Base-by-base conservation (phyloP, 306 rosid genomes). In the Dalbergia cochinchinensis region DNA sequence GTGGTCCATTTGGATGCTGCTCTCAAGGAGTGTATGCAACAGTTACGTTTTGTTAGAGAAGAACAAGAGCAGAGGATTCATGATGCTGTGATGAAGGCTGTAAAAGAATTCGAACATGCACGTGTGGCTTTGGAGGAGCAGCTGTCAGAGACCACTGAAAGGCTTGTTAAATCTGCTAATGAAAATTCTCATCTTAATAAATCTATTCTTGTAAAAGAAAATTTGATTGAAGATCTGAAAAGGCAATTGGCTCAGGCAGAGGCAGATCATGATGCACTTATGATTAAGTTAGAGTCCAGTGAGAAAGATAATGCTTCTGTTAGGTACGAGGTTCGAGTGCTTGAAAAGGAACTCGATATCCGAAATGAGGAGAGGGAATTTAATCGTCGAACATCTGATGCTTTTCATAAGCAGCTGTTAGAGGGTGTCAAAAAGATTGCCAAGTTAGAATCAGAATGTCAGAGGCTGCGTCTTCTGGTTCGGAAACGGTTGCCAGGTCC, bases 391-490 rank as follows among this genome's bases (percentile, higher is more conserved):
- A 83, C 91, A 19, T 86, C 90, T 31, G 93, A 91, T 69, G 89
- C 86, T 81, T 84, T 92, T 41, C 92, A 93, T 83, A 89, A 86
- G 92, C 94, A 89, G 74, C 88, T 89, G 33, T 86, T 90, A 76
- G 93, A 88, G 80, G 86, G 88, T 80, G 90, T 87, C 37, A 88
- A 89, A 76, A 87, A 82, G 76, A 84, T 93, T 74, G 87, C 92
- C 6, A 89, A 88, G 86, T 84, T 93, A 69, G 98, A 93, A 85
- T 91, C 94, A n/a, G 98, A 93, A 87, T 91, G 97, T 83, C 96
- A 93, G 88, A 86, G 93, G 88, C 79, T 93, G 82, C 94, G 90
- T 6, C 75, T 87, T 59, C 85, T 91, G 48, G 91, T 90, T 39
- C 83, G 82, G 65, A 93, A 93, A 86, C 87, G 93, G 69, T 84